A percentile compares a stretch with the other conserved stretches of the same genome.
phyloP scores from a whole-genome alignment of 2,329 filamentous ascomycete species.

The Colletotrichum costaricense region DNA sequence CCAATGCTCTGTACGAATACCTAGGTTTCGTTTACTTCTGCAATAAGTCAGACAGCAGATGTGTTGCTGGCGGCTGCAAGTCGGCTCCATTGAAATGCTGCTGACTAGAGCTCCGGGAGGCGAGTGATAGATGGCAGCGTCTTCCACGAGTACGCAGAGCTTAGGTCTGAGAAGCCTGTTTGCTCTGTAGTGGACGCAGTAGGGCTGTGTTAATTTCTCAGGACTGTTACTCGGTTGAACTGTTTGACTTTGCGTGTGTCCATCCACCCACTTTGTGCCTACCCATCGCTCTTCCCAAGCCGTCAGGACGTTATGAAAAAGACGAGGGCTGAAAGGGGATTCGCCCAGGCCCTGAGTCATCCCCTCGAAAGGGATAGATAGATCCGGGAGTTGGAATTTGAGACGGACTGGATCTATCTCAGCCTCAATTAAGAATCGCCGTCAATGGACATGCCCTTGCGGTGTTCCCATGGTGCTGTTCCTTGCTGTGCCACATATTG shows the following conservation, averaged over 20 bases:
- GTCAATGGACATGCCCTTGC: constrained; percentile 5
- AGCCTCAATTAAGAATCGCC: constrained; percentile 15
- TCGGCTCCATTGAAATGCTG: constrained; percentile 6
- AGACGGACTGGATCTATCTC: constrained; percentile 21
- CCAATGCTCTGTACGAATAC: not conserved
- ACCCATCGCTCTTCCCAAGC: not conserved
- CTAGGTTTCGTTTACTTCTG: not conserved
- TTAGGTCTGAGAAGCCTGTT: not conserved
- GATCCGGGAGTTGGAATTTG: not conserved
- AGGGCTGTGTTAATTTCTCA: not conserved
- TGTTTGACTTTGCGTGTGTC: not conserved
- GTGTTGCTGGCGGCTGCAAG: constrained; percentile 4
- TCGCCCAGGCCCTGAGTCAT: not conserved
- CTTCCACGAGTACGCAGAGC: not conserved
- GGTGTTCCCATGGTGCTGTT: constrained; percentile 19
- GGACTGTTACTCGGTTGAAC: not conserved
- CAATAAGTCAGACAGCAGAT: not conserved
- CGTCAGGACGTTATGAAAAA: not conserved
- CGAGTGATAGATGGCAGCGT: constrained; percentile 1
- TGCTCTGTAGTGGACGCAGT: not conserved
- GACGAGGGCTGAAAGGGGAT: not conserved
- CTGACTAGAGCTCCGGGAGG: constrained; percentile 1
- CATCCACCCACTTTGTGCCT: too few species aligned
- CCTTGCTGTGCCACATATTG: constrained; percentile 26
- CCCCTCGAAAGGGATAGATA: constrained; percentile 10